Conservation (phyloP, 768 basidiomycete genomes). For the Boletales sp. region DNA sequence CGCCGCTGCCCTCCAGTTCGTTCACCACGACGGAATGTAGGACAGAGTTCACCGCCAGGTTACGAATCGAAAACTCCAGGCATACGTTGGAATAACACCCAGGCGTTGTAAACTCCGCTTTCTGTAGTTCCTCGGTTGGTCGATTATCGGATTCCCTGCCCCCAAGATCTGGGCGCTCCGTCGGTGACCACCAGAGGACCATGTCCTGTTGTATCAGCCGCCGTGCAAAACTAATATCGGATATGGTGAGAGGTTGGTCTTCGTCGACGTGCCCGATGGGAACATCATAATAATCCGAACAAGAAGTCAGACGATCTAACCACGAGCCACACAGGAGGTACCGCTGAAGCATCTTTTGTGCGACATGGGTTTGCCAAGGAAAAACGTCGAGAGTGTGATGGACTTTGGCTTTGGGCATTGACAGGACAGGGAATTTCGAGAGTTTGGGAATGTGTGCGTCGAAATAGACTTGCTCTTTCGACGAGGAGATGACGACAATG, state of each 20-base stretch:
- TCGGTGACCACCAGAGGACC: constrained; percentile 95
- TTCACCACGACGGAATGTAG: constrained; percentile 93
- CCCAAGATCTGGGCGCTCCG: constrained; percentile 86
- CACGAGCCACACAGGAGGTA: constrained; percentile 77
- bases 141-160: constrained; percentile 87
- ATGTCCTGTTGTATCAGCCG: constrained; percentile 84
- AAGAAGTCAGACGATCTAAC: constrained; percentile 73
- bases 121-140: constrained; percentile 71
- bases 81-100: constrained; percentile 94
- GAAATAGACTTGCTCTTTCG: constrained; percentile 81
- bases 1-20: constrained; percentile 94
- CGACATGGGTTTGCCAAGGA: constrained; percentile 84
- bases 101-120: constrained; percentile 78
- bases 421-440: constrained; percentile 80
- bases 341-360: constrained; percentile 77
- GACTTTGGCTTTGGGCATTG: constrained; percentile 76
- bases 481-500: constrained; percentile 80
- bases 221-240: constrained; percentile 90
- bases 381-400: constrained; percentile 78
- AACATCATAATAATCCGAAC: constrained; percentile 89
- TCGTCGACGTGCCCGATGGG: constrained; percentile 91
- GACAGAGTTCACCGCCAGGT: constrained; percentile 91
- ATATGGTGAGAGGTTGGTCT: constrained; percentile 82
- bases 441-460: constrained; percentile 69
- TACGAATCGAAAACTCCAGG: constrained; percentile 82